Evolutionary conservation across 257 asterid genomes (phyloP), one percentile per base, ranked within the genome.

Genomic region (Scutellaria barbata): DNA sequence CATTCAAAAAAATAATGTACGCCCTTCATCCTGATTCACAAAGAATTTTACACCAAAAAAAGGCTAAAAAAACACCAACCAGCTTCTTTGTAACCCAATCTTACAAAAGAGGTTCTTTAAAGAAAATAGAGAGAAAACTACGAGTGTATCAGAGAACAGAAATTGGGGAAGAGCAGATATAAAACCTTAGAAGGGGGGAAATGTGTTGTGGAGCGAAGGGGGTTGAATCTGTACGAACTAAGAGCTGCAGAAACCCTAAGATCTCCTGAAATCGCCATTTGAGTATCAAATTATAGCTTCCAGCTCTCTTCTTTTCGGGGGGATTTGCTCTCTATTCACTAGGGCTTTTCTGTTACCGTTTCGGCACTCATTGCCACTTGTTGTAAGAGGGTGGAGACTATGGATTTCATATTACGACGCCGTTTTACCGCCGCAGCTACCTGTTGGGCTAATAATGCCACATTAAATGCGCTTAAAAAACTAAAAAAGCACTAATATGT

Each of bases 221-320:
- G 84, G 72, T 85, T 89, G 79, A 77, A 83, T 14, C 83, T 86
- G 85, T 82, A 79, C 8, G 90, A 85, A 62, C 72, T 80, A 63
- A 87, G 41, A 61, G 96, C 80, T 14, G 95, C 95, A 17, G 93
- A 88, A 77, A 92, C 86, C 81, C 96, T 81, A 51, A 87, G 84
- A 86, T 85, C 95, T 70, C 95, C 95, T 3, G 88, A 77, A 37
- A 88, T 78, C 53, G 95, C 87, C 96, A 86, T 87, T 68, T 8
- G 30, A 45, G 37, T 4, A 55, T 9, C 81, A 35, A 70, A 40
- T 54, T 65, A 63, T 13, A 50, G 52, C 58, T 71, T 50, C 40
- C 18, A 25, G 48, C 37, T 13, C 42, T 63, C 56, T 14, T 57
- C n/a, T 17, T 46, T 13, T 16, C 7, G 1, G 22, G 66, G 57